Conservation (phyloP, 768 basidiomycete species). For the Neoboletus subvelutipes region DNA sequence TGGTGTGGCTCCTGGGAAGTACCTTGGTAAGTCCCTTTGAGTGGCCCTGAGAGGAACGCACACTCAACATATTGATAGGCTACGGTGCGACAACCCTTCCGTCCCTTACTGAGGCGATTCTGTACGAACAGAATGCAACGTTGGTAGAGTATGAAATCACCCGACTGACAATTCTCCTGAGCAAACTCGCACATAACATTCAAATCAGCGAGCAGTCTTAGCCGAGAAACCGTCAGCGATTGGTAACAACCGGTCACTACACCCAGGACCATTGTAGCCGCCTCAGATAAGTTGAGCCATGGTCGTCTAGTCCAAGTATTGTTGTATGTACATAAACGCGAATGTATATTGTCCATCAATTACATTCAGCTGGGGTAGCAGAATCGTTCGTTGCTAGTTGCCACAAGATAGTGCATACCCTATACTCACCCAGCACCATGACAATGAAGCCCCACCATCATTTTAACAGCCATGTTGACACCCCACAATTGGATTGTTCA, state of each 20-base stretch:
- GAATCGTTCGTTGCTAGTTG: neutral
- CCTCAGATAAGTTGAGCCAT: slow-evolving; percentile 7
- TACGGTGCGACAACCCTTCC: slow-evolving; percentile 87
- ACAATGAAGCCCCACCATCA: neutral
- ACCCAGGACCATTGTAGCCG: too few relatives aligned
- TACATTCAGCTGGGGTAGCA: neutral
- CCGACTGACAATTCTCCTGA: slow-evolving; percentile 55
- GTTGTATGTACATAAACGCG: neutral
- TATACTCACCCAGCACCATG: neutral
- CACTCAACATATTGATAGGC: slow-evolving; percentile 38
- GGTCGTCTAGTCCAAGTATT: neutral
- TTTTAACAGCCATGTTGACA: neutral
- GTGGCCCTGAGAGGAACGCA: neutral
- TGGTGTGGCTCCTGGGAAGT: slow-evolving; percentile 84
- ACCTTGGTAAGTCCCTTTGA: slow-evolving; percentile 55
- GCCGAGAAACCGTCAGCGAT: too few relatives aligned
- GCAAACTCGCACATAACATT: slow-evolving; percentile 43
- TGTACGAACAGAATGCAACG: slow-evolving; percentile 62
- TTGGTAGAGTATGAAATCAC: slow-evolving; percentile 59
- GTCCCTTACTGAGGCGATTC: slow-evolving; percentile 73
- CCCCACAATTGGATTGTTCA: neutral
- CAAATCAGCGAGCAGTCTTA: too few relatives aligned
- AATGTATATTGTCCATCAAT: neutral
- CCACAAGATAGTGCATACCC: neutral
- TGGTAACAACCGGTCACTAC: too few relatives aligned